Evolutionary conservation across 2,329 filamentous ascomycete genomes (phyloP).

Genomic region (Cryphonectria naterciae): DNA sequence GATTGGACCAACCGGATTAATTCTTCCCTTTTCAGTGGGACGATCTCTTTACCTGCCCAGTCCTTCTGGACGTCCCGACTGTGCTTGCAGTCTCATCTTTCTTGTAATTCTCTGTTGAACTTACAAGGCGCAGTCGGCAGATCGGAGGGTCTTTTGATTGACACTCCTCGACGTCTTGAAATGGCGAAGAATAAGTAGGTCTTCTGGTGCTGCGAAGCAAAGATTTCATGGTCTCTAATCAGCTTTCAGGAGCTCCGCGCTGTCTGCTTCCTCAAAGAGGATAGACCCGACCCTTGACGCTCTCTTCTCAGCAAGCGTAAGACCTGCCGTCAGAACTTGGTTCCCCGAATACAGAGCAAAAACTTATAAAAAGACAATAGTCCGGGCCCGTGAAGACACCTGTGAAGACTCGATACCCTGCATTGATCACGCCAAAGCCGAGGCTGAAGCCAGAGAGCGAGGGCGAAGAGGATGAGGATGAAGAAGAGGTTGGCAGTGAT

Average conservation of each 20-base stretch:
- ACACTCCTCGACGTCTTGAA: background rate
- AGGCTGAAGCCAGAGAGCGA: slow-evolving; percentile 33
- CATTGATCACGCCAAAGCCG: slow-evolving; percentile 39
- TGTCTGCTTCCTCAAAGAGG: slow-evolving; percentile 54
- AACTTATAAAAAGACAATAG: slow-evolving; percentile 38
- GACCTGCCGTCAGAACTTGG: slow-evolving; percentile 38
- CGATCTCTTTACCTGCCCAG: background rate
- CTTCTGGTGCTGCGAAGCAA: too few species aligned
- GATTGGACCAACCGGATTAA: background rate
- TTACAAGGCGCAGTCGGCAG: background rate
- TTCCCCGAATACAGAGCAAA: background rate
- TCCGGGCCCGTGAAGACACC: slow-evolving; percentile 55
- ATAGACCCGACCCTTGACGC: slow-evolving; percentile 72
- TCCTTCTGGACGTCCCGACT: background rate
- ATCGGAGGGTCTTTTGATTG: background rate
- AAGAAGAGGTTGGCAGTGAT: slow-evolving; percentile 29
- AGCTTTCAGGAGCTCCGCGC: slow-evolving; percentile 41
- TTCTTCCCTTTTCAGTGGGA: background rate
- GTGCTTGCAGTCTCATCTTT: background rate
- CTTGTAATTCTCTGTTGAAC: background rate
- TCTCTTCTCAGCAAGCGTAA: slow-evolving; percentile 74
- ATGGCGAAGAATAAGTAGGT: slow-evolving; percentile 29
- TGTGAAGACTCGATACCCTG: slow-evolving; percentile 49
- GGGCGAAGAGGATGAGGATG: slow-evolving; percentile 33
- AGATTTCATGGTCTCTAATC: slow-evolving; percentile 7